These are phyloP conservation scores for Vitis hybrid DNA, from an alignment of 177 flowering plant genomes.

Conservation along the genomic window DNA sequence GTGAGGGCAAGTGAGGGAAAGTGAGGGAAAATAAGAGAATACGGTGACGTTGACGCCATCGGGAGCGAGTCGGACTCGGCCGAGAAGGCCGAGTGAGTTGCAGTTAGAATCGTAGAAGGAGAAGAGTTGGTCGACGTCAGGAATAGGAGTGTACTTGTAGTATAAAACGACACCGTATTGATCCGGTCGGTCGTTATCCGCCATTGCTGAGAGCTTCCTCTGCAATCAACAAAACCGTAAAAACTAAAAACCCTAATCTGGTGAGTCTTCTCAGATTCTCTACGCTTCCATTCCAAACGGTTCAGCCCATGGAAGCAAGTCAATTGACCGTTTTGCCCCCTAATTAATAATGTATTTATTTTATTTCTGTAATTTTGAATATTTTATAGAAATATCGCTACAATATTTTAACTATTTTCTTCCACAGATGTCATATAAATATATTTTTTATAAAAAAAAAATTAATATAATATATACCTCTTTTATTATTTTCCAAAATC, in stretches of 20 bases:
- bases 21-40: constrained; percentile 9
- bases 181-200: constrained; percentile 15
- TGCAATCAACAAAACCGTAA: not conserved
- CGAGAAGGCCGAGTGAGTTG: constrained; percentile 69
- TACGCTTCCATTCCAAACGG: not conserved
- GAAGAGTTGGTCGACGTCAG: constrained; percentile 52
- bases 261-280: not conserved
- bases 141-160: constrained; percentile 68
- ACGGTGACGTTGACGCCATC: constrained; percentile 98
- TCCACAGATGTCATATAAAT: too few species aligned
- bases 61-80: constrained; percentile 89
- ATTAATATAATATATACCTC: too few species aligned
- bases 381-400: too few species aligned
- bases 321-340: too few species aligned
- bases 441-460: too few species aligned
- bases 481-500: too few species aligned
- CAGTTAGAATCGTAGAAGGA: constrained; percentile 74
- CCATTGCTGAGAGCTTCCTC: constrained; percentile 13
- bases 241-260: not conserved
- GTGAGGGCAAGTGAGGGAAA: too few species aligned
- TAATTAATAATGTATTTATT: too few species aligned
- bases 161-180: constrained; percentile 75
- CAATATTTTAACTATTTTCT: too few species aligned
- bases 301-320: too few species aligned
- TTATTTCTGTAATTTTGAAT: too few species aligned